Conservation (phyloP, 2,329 filamentous ascomycete species). For the Phyllosticta citrichinensis region DNA sequence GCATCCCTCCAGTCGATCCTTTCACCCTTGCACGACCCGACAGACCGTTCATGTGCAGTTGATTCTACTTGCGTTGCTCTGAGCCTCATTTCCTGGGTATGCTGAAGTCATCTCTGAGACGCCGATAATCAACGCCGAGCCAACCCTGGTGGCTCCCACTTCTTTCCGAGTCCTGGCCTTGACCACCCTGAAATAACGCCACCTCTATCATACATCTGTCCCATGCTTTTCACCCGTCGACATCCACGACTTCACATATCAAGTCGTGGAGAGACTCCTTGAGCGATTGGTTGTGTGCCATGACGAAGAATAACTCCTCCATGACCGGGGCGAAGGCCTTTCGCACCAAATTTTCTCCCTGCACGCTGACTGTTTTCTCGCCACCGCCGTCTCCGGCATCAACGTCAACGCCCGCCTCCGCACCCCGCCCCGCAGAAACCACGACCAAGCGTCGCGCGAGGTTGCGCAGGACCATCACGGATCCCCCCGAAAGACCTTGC, state of each 20-base stretch:
- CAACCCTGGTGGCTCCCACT: neutral
- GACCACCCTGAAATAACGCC: neutral
- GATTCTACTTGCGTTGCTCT: neutral
- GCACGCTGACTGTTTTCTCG: neutral
- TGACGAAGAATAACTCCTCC: conserved; percentile 56
- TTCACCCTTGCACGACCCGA: neutral
- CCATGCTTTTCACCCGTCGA: neutral
- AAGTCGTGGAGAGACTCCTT: conserved; percentile 28
- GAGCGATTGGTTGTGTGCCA: conserved; percentile 52
- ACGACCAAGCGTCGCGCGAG: conserved; percentile 46
- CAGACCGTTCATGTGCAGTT: neutral
- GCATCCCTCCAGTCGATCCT: neutral
- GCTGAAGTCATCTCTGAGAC: neutral
- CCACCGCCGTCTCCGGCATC: conserved; percentile 36
- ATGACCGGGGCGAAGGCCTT: conserved; percentile 56
- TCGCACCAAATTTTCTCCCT: conserved; percentile 53
- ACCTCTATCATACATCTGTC: conserved; percentile 6
- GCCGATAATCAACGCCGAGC: neutral
- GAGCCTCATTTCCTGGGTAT: neutral
- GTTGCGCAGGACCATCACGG: conserved; percentile 68
- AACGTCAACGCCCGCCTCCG: conserved; percentile 43
- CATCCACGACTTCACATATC: conserved; percentile 19
- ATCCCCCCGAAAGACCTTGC: conserved; percentile 68
- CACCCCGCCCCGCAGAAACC: conserved; percentile 10
- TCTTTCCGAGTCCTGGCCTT: neutral